Base-by-base conservation (phyloP, 257 asterid genomes). In the Thymus mandschuricus region DNA sequence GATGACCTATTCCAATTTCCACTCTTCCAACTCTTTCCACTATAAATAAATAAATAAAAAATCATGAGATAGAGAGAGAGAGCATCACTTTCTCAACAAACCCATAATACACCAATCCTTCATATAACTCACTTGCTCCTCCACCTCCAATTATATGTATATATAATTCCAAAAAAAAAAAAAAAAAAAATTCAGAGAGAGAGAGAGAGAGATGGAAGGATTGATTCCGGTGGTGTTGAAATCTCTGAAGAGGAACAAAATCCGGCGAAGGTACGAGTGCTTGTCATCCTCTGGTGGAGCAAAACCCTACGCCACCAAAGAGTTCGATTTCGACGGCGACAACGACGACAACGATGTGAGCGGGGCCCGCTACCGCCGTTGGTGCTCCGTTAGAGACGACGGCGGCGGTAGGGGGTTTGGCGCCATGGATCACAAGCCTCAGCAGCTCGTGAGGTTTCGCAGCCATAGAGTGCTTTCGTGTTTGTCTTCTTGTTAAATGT, bases 191-290 rank as follows among this genome's bases (percentile, higher is more conserved):
- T n/a, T 34, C 15, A 27, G 8, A 6, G 8, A 66, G 4, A 27
- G 4, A 45, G n/a, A n/a, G 7, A 52, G 12, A 6, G 38, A 48
- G 67, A 89, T 92, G 98, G 96, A 92, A 76, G 98, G 98, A 49
- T 77, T 89, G 2, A 78, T 92, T 63, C 98, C 98, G 4, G 71
- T 86, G 81, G 88, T 92, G 1, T 88, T 60, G 86, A 81, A 57
- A 75, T 83, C 87, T 15, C 70, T 92, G 69, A 81, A 80, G 87
- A 86, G 66, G 78, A 85, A n/a, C 69, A 85, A 43, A 80, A 77
- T 49, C 58, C 88, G 89, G 51, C 73, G 86, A 12, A 71, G 64
- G 38, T 92, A 92, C 62, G 82, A 89, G 52, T 74, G 81, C 61
- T 90, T 92, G 49, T 86, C 96, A 11, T 69, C 21, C 21, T 21